Base-by-base conservation (phyloP, 495 filamentous ascomycete species). In the Oidiodendron maius region DNA sequence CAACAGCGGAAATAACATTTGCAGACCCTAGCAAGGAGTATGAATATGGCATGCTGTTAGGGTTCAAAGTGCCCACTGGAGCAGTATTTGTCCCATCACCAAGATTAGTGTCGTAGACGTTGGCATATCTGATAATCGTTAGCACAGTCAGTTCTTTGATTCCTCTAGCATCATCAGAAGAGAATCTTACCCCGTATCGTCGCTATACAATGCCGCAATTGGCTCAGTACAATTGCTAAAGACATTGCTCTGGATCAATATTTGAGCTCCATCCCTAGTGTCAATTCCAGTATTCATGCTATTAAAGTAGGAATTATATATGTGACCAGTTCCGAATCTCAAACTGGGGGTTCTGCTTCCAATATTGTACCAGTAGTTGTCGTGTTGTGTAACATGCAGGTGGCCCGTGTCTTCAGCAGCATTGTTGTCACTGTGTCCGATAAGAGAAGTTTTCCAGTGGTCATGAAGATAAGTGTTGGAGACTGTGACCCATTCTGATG, bases 251-350 rank as follows among this genome's bases (percentile, higher is more conserved):
- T 86, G 70, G 34, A 83, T 75, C 12, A 84, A 65, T 2, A 83
- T 55, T 64, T 86, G 79, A 12, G 82, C 83, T 24, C 80, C 81
- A 44, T 78, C 61, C 34, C 83, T 76, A 15, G 79, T 77, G 67
- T 87, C 82, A 67, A 86, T 77, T 16, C 75, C 80, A 41, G 77
- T 75, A 53, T 51, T 60, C 37, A 79, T 68, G 50, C 67, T 63
- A 17, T 64, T 58, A 65, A 17, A 71, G 68, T 51, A 51, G 3
- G 41, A 47, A 43, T 51, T 51, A 30, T 20, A 58, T 35, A 66
- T 48, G 40, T 64, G 61, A 22, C 53, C 76, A 16, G 72, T 77
- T 13, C 76, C 75, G 57, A 77, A 80, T 48, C 77, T 71, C 60
- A 76, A 58, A 23, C 65, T 71, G 3, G 77, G 77, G 3, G 57